Base-by-base conservation (phyloP, 352 stramenopile species). In the Globisporangium barbulae region DNA sequence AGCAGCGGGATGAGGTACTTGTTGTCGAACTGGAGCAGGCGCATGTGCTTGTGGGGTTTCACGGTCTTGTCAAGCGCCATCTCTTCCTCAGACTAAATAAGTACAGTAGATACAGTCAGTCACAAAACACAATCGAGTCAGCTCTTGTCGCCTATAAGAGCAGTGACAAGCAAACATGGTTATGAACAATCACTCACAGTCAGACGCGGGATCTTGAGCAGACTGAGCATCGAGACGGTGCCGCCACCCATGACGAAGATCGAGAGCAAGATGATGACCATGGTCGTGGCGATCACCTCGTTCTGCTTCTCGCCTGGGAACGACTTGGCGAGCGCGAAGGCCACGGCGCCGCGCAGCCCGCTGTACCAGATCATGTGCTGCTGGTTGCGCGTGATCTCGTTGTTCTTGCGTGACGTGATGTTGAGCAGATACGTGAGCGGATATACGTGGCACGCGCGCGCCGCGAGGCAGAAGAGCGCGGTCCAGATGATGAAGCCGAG, bases 321-420 rank as follows among this genome's bases (percentile, higher is more conserved):
- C 6, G 79, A 90, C 69, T 95, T 91, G 61, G 91, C 91, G 59
- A 96, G 79, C 31, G 91, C 88, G 67, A 97, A 98, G 0, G 93
- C 91, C 5, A 98, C 90, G 33, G 94, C 96, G 21, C 94, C 94
- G 28, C 96, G 88, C 49, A 98, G 79, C 12, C 95, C 95, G 42
- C 89, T 93, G 79, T 98, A 98, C 86, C 89, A 98, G 60, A 98
- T 92, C 89, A 98, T 97, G 76, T 97, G 89, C 65, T 96, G 88
- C 61, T 96, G 93, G 68, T 97, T 97, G 41, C 73, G 66, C n/a
- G 82, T 91, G 65, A 93, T 93, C 22, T 77, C 72, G 28, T 65
- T 72, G 45, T 82, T 83, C 53, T 85, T 78, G 31, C 83, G 74
- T 50, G 74, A 53, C 15, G 61, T 61, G 52, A 37, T 41, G 67